Conservation (phyloP, 2,329 filamentous ascomycete genomes). For the Diaporthe citri region DNA sequence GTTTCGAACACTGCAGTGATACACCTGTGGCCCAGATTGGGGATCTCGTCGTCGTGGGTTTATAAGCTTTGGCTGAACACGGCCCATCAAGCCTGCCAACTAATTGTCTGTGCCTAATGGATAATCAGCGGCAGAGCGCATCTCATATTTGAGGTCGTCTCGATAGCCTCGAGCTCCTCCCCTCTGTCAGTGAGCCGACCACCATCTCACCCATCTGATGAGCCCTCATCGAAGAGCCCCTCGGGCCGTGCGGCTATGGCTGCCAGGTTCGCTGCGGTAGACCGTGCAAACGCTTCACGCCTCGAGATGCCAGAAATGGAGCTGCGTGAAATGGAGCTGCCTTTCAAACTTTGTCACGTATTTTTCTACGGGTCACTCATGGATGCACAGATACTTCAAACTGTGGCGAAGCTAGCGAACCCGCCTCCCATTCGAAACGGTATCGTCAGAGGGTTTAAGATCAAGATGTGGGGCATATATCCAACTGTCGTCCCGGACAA, state of each 20-base stretch:
- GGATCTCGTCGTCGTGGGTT: too few relatives aligned
- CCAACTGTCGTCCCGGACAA: neutral
- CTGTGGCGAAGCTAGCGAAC: neutral
- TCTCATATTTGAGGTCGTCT: too few relatives aligned
- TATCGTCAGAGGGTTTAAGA: neutral
- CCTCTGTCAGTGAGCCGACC: too few relatives aligned
- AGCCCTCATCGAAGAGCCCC: neutral
- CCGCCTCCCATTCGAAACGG: neutral
- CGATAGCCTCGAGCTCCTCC: too few relatives aligned
- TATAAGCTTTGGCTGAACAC: too few relatives aligned
- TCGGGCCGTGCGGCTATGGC: neutral
- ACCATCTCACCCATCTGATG: neutral
- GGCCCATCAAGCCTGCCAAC: too few relatives aligned
- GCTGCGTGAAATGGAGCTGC: neutral
- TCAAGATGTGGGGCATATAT: slow-evolving; percentile 7
- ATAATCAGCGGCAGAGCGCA: too few relatives aligned
- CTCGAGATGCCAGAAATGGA: neutral
- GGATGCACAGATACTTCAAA: neutral
- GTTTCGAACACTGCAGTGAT: too few relatives aligned
- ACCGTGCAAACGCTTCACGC: neutral
- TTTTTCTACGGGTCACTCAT: slow-evolving; percentile 12
- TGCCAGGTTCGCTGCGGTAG: neutral
- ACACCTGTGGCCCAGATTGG: too few relatives aligned
- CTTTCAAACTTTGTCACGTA: neutral
- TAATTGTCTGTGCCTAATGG: too few relatives aligned